These are phyloP conservation scores for Chlorella sp. DNA, from an alignment of 139 green algal genomes.

Conservation along the genomic window DNA sequence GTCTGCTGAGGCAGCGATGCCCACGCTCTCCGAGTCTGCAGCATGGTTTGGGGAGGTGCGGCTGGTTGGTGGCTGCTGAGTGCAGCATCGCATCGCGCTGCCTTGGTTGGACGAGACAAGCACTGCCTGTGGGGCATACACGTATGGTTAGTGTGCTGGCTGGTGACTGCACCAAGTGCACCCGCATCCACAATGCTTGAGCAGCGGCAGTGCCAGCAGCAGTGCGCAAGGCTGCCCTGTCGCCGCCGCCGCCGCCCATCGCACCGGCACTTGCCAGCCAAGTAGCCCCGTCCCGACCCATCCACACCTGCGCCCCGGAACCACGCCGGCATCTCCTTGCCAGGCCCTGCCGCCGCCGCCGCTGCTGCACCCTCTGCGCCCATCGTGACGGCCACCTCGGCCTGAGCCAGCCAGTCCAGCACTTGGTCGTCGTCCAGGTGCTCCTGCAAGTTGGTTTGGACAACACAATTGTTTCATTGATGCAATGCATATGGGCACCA, in stretches of 20 bases:
- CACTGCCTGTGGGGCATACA: background rate
- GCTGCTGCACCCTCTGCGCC: background rate
- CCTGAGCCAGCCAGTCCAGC: conserved; percentile 45
- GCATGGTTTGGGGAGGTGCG: background rate
- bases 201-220: background rate
- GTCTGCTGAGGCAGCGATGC: background rate
- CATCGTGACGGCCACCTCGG: conserved; percentile 33
- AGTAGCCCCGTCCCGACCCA: background rate
- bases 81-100: background rate
- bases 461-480: too few relatives aligned
- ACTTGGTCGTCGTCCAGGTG: conserved; percentile 41
- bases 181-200: too few relatives aligned
- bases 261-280: background rate
- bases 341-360: conserved; percentile 9
- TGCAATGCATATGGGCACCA: background rate
- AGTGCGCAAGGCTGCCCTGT: background rate
- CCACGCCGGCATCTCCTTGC: conserved; percentile 51
- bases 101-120: background rate
- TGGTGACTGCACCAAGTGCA: too few relatives aligned
- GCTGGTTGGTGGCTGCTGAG: background rate
- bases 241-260: too few relatives aligned
- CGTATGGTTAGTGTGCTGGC: too few relatives aligned
- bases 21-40: conserved; percentile 29
- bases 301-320: conserved; percentile 35
- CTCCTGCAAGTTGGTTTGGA: background rate